phyloP scores from a whole-genome alignment of 169 alveolate species.

The Pseudocohnilembus persalinus region DNA sequence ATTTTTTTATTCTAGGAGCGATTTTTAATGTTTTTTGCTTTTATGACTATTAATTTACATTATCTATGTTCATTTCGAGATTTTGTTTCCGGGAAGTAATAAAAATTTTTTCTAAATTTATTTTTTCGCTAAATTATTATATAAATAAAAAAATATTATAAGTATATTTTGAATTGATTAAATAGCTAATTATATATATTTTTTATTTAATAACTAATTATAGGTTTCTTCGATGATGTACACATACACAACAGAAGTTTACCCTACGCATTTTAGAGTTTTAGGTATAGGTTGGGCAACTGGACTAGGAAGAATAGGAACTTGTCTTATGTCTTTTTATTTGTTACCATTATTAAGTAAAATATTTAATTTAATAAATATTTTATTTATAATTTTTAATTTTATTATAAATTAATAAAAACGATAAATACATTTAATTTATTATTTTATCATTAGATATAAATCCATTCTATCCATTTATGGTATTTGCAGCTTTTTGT shows the following conservation, averaged over 20 bases:
- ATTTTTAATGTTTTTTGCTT: constrained; percentile 24
- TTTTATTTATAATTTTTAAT: no score
- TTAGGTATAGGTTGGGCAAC: neutral
- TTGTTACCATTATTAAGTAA: neutral
- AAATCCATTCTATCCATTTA: neutral
- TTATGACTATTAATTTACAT: constrained; percentile 7
- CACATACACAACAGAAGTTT: neutral
- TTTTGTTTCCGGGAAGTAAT: constrained; percentile 28
- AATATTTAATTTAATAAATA: no score
- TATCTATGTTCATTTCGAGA: constrained; percentile 20
- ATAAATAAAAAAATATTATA: no score
- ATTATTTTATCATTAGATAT: no score
- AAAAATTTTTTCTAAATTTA: neutral
- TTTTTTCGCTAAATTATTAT: no score
- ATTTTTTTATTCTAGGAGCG: constrained; percentile 10
- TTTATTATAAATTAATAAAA: no score
- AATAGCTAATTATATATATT: no score
- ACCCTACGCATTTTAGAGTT: neutral
- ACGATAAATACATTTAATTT: no score
- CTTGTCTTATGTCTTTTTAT: neutral
- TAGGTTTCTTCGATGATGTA: neutral
- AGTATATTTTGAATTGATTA: no score
- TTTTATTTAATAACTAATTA: no score
- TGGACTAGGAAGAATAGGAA: neutral
- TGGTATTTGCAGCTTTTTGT: neutral